Base-by-base conservation (phyloP, 2,329 filamentous ascomycete species). In the Salinomyces thailandicus region DNA sequence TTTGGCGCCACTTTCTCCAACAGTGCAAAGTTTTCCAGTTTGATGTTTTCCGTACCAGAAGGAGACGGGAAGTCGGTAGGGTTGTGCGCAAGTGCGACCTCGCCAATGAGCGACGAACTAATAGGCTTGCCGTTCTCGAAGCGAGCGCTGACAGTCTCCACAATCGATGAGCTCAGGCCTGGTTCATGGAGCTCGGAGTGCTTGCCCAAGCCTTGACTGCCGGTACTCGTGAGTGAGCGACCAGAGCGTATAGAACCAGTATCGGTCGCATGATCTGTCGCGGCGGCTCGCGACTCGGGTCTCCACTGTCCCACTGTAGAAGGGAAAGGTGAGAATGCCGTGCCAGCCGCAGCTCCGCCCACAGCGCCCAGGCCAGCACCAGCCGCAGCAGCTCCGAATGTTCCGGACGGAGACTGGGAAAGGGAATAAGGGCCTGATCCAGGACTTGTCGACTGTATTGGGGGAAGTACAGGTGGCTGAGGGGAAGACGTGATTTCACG, bases 1-100 rank as follows among this genome's bases (percentile, higher is more conserved):
- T 98, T 98, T 1, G 87, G 86, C 0, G 86, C 87, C 38, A 98
- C 87, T 52, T 85, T 86, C 52, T 96, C 91, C 5, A 98, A 72
- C n/a, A 74, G 72, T 7, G 79, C 64, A 56, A 93, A 94, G 56
- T 94, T 91, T 52, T 93, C 85, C 41, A 98, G 75, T 14, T 84
- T 79, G 47, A 96, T 80, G 2, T 67, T 79, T 51, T 87, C 73
- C 2, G 59, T 62, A 15, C 64, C 64, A 36, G 62, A 59, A 5
- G 51, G 46, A 11, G 57, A 49, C 19, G 53, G 48, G 26, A 70
- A 62, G 36, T 69, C 64, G 13, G 72, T 59, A 12, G 70, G 63
- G 38, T 91, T 91, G 58, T 87, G 87, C 15, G 80, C 77, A 46
- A 98, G 75, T 3, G 89, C 91, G 48, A 98, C 77, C 62, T 98